Base-by-base conservation (phyloP, 2,329 filamentous ascomycete genomes). In the Arthrobotrys sphaeroides region DNA sequence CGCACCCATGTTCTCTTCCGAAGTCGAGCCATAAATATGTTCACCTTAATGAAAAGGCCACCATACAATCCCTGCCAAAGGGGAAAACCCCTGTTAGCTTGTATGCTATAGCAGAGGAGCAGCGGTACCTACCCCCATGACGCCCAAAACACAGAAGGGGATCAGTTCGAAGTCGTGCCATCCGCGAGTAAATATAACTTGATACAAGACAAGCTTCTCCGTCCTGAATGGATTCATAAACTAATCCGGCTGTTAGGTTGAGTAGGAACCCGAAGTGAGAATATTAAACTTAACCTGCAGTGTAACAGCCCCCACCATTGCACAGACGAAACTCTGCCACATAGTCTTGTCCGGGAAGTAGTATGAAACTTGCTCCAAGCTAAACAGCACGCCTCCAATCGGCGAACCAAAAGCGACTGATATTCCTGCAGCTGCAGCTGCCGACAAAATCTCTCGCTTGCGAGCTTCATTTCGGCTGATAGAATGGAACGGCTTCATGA, bases 241-340 rank as follows among this genome's bases (percentile, higher is more conserved):
- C 59, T 66, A 45, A 43, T 22, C 31, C 18, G 3, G 16, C 12
- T 16, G 49, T 47, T 33, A 60, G 40, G 16, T 38, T n/a, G 1
- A 38, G n/a, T 47, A 55, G 13, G 16, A 13, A 22, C 13, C 5
- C 20, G 5, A 36, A 33, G 18, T 9, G n/a, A 45, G 16, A 22
- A 33, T 42, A 7, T 51, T 26, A 28, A 20, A 53, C 6, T 43
- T 88, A 3, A 92, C 92, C 82, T 98, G 94, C 3, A 99, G 86
- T 12, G 93, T 93, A 38, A 98, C 92, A 16, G 95, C 94, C 13
- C 94, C 95, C n/a, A 96, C 92, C 94, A 98, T 98, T 81, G 95
- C 95, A 80, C 95, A 98, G 42, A 99, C 95, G 81, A 99, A 99
- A 80, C 93, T 97, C 82, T 97, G 95, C 95, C 95, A 99, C 95